A percentile compares a stretch with the other conserved stretches of the same genome.
phyloP scores from a whole-genome alignment of 164 flowering plant genomes.

The Nymphaea thermarum region DNA sequence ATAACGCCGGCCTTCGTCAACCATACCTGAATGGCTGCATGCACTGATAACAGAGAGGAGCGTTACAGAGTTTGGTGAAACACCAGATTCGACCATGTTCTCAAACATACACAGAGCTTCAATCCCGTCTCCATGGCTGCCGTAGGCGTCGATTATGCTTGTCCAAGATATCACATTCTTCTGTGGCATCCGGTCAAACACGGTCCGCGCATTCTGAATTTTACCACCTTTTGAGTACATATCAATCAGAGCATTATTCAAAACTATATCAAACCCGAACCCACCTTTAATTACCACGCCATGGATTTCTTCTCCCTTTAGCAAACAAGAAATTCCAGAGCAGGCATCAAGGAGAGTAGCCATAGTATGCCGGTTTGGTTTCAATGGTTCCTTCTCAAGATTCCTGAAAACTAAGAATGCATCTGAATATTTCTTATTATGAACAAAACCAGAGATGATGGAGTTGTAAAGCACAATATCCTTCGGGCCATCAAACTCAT shows the following conservation, averaged over 20 bases:
- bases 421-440: conserved; percentile 22
- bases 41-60: conserved; percentile 46
- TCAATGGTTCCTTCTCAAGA: conserved; percentile 8
- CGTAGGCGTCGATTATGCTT: conserved; percentile 36
- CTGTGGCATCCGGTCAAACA: conserved; percentile 20
- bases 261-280: conserved; percentile 24
- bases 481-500: conserved; percentile 10
- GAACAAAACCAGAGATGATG: conserved; percentile 33
- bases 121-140: conserved; percentile 31
- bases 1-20: conserved; percentile 27
- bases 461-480: conserved; percentile 38
- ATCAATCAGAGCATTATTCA: conserved; percentile 33
- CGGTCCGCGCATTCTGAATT: conserved; percentile 12
- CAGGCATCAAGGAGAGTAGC: conserved; percentile 43
- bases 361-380: conserved; percentile 32
- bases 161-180: conserved; percentile 46
- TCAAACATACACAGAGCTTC: conserved; percentile 36
- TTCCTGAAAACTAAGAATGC: conserved; percentile 21
- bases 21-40: conserved; percentile 48
- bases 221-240: conserved; percentile 54
- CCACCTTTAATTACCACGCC: conserved; percentile 29
- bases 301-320: conserved; percentile 42
- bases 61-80: conserved; percentile 35
- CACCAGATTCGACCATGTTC: conserved; percentile 19
- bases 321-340: conserved; percentile 30